Base-by-base conservation (phyloP, 1,284 basidiomycete species). In the Thecaphora thlaspeos region DNA sequence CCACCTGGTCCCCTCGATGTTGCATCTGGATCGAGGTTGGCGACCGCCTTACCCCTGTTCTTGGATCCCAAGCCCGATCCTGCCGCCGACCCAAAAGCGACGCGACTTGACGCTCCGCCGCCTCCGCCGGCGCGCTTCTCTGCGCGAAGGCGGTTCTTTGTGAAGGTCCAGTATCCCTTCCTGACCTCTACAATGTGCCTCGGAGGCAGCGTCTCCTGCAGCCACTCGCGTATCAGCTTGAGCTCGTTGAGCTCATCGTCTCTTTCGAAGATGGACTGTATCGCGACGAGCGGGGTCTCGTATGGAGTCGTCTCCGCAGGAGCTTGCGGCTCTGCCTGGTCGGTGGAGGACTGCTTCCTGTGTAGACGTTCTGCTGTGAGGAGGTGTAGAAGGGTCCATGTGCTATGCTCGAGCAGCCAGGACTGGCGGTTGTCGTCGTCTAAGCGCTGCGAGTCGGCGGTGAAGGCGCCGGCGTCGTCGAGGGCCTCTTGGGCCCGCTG, bases 101-200 rank as follows among this genome's bases (percentile, higher is more conserved):
- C n/a, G 34, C 46, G 51, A 43, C 53, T 58, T 55, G 18, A 46
- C 38, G 12, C 48, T 39, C 41, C 55, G 21, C 43, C 45, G 5
- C 55, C 50, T 10, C 68, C 43, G 30, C 61, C 52, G 4, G 55
- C 55, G 10, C 75, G 67, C 44, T 70, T 71, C 28, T 74, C 70
- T 11, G 68, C 67, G 10, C 73, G 60, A 11, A 76, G 52, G 10
- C 61, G 55, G 34, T 74, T 75, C 55, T 73, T 75, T 36, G 72
- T 77, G 46, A 75, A 76, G 11, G 73, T 66, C 30, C 68, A 57
- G 43, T 77, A 77, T 26, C 75, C 75, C 38, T 77, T 76, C 47
- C 75, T 68, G 9, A 75, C 70, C 41, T 77, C 75, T 19, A 75
- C 68, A 17, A 68, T 49, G 40, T 74, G 69, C 22, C 47, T 55